Evolutionary conservation across 2,329 filamentous ascomycete species (phyloP).

Genomic region (Stemphylium lycopersici): DNA sequence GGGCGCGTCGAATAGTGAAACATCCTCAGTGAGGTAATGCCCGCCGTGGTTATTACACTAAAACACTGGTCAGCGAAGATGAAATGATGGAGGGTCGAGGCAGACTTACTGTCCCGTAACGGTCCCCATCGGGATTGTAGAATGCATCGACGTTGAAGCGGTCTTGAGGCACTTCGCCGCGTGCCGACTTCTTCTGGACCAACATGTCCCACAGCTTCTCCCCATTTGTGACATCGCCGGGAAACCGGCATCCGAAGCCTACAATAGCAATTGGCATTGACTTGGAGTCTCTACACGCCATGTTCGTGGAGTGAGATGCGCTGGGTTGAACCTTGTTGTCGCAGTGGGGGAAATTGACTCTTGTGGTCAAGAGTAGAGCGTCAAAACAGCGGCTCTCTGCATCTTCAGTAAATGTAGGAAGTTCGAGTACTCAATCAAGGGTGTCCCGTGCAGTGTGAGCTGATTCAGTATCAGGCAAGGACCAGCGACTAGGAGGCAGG

Average conservation of each 20-base stretch:
- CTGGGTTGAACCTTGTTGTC: neutral
- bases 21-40: conserved; percentile 27
- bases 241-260: conserved; percentile 37
- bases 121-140: conserved; percentile 20
- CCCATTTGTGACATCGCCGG: conserved; percentile 18
- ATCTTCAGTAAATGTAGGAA: neutral
- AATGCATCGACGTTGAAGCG: conserved; percentile 25
- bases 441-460: neutral
- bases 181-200: conserved; percentile 14
- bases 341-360: neutral
- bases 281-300: conserved; percentile 7
- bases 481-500: neutral
- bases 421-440: neutral
- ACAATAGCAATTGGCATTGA: conserved; percentile 35
- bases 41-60: conserved; percentile 25
- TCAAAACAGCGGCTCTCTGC: neutral
- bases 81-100: neutral
- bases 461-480: neutral
- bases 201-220: conserved; percentile 25
- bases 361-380: neutral
- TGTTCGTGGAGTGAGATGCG: neutral
- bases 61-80: neutral
- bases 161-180: conserved; percentile 15
- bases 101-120: conserved; percentile 14
- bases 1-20: conserved; percentile 25